Evolutionary conservation across 1,139 yeast genomes (phyloP).

Genomic region (Suhomyces wounanorum): DNA sequence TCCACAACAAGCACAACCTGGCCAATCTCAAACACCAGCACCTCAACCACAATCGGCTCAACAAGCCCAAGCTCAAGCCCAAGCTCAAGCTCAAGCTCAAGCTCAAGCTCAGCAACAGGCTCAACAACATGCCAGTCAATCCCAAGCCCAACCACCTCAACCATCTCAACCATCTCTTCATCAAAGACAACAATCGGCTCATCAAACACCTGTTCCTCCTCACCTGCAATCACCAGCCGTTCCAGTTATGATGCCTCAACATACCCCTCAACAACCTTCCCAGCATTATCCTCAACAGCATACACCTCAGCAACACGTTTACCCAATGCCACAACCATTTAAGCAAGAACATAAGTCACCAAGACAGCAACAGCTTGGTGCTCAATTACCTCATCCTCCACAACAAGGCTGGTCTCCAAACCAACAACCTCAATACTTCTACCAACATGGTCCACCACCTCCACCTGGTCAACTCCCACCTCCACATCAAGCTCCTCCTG

Average conservation of each 20-base stretch:
- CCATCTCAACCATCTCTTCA: conserved; percentile 13
- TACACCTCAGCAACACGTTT: conserved; percentile 17
- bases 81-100: conserved; percentile 12
- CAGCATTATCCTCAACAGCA: conserved; percentile 18
- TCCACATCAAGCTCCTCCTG: conserved; percentile 14
- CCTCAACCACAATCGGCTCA: conserved; percentile 9
- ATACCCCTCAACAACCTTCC: conserved; percentile 18
- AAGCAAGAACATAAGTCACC: conserved; percentile 26
- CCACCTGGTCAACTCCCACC: conserved; percentile 19
- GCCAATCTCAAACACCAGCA: conserved; percentile 12
- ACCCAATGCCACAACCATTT: conserved; percentile 23
- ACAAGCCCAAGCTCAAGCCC: conserved; percentile 6
- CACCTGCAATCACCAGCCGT: conserved; percentile 17
- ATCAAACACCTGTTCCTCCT: conserved; percentile 13
- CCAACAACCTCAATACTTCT: conserved; percentile 28
- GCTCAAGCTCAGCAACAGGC: conserved; percentile 10
- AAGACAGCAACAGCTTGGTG: conserved; percentile 20
- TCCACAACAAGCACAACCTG: conserved; percentile 11
- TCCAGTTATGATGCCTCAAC: conserved; percentile 16
- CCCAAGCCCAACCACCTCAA: conserved; percentile 11
- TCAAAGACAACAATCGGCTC: conserved; percentile 14
- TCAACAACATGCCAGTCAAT: conserved; percentile 8
- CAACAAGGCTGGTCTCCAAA: conserved; percentile 29
- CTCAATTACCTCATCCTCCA: conserved; percentile 28
- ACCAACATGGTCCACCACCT: conserved; percentile 23